Evolutionary conservation across 2,329 filamentous ascomycete species (phyloP), one percentile per base, ranked within the genome.

Genomic region (Fusarium devonianum): DNA sequence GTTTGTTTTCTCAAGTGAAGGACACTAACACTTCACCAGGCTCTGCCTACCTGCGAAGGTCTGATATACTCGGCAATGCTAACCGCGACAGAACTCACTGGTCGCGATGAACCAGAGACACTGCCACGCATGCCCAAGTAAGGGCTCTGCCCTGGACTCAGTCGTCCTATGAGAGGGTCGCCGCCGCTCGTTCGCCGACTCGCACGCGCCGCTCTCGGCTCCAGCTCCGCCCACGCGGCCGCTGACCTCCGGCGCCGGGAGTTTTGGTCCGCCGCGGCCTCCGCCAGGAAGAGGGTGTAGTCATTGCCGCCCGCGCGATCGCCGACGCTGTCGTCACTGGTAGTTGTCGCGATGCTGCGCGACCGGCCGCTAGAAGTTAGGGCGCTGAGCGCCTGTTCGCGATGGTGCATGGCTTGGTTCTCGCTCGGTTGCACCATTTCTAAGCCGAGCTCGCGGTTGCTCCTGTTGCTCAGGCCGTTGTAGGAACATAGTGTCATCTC

Each of bases 401-500:
- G 62, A 19, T 53, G 49, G 8, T 44, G 53, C 21, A 38, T 29
- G 9, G 52, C 32, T 2, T 58, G 43, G 11, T 53, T 45, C 12
- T 53, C 34, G 21, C 61, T 51, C 10, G 47, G 32, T n/a, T 59
- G 53, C 13, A 53, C 46, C 12, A 46, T 42, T 7, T 41, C 46
- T 2, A 55, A 14, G 21, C 28, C 40, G 7, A 28, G 17, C 4
- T 33, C 44, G 30, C 40, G 41, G 7, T 36, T 32, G 12, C 32
- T 44, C 11, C 22, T 42, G 14, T 28, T 25, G 16, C 47, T 12
- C 7, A 32, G 25, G 33, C 37, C 37, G 32, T 54, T 60, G 45
- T 46, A 50, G 14, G 62, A 65, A 26, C 62, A 65, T 5, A 65
- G 60, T 2, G 62, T 61, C 5, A 54, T 50, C 23, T 62, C 63